Base-by-base conservation (phyloP, 1,139 yeast genomes). In the Yamadazyma membranifaciens region DNA sequence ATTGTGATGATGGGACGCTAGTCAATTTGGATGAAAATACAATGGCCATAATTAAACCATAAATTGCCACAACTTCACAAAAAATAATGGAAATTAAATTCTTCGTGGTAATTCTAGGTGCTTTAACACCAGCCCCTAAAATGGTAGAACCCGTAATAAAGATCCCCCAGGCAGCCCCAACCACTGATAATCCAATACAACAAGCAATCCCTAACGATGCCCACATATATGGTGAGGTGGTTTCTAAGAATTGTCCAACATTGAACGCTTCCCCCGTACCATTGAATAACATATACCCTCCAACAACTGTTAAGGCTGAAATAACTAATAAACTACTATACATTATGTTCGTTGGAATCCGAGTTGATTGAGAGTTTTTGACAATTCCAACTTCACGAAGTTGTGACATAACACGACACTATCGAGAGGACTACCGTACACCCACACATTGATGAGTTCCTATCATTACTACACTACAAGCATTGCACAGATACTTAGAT, bases 161-260 rank as follows among this genome's bases (percentile, higher is more conserved):
- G 51, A 94, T 94, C 49, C 99, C 99, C 98, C 98, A 92, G 10
- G 98, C 98, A 14, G 98, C 98, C 34, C 98, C 99, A 36, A 91
- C 85, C 14, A 94, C 98, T 41, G 95, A 83, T 46, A 94, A 75
- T 11, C 98, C 98, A 55, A 94, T 89, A 66, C 98, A 92, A 43
- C 82, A 66, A n/a, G 86, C 84, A 50, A 94, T 88, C 43, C 99
- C 99, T 50, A 89, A 67, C 50, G 80, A 78, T 16, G 98, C 97
- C 98, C 98, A 94, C 83, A 92, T 80, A 61, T 92, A 92, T 11
- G 99, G 99, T 14, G 97, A 88, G 2, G 95, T 83, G 28, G 84
- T 72, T 52, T 83, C 80, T 50, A 94, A 75, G 59, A 92, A 91
- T 53, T 83, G 82, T 38, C 98, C 98, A 44, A 91, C 80, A 61